Percentiles rank a stretch among this genome's conserved stretches.
phyloP scores from a whole-genome alignment of 352 stramenopile species.

The Pythium pyrilobum region DNA sequence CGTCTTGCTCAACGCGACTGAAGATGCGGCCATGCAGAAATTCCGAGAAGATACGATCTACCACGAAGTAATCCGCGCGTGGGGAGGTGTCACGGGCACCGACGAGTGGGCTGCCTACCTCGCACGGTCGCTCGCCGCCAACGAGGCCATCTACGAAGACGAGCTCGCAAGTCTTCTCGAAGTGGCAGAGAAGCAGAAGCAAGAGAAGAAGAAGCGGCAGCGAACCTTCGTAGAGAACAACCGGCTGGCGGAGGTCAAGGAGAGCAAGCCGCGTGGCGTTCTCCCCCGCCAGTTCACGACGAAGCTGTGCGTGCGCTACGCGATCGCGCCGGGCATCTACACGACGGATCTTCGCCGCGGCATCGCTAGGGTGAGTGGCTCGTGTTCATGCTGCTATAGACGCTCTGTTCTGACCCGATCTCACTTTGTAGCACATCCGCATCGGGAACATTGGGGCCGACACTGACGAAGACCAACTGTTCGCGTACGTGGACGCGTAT shows the following conservation, averaged over 20 bases:
- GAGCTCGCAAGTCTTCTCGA: conserved; percentile 32
- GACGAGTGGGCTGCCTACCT: conserved; percentile 60
- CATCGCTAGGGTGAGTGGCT: conserved; percentile 44
- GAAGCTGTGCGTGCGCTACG: conserved; percentile 69
- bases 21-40: conserved; percentile 47
- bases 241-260: conserved; percentile 28
- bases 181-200: conserved; percentile 29
- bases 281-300: conserved; percentile 75
- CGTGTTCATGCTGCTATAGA: not conserved
- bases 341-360: conserved; percentile 59
- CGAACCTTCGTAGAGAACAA: conserved; percentile 49
- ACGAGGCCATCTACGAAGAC: conserved; percentile 36
- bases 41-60: conserved; percentile 79
- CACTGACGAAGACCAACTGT: conserved; percentile 50
- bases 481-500: conserved; percentile 49
- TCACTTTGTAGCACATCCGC: conserved; percentile 46
- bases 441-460: conserved; percentile 45
- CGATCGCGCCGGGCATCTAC: conserved; percentile 67
- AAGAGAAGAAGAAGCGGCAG: conserved; percentile 36
- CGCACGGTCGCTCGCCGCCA: conserved; percentile 46
- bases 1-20: conserved; percentile 37
- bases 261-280: conserved; percentile 38
- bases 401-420: not conserved
- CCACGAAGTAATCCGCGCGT: conserved; percentile 50
- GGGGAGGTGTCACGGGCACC: conserved; percentile 40